Evolutionary conservation across 345 rosid genomes (phyloP), one percentile per base, ranked within the genome.

Genomic region (Eucalyptus marginata): DNA sequence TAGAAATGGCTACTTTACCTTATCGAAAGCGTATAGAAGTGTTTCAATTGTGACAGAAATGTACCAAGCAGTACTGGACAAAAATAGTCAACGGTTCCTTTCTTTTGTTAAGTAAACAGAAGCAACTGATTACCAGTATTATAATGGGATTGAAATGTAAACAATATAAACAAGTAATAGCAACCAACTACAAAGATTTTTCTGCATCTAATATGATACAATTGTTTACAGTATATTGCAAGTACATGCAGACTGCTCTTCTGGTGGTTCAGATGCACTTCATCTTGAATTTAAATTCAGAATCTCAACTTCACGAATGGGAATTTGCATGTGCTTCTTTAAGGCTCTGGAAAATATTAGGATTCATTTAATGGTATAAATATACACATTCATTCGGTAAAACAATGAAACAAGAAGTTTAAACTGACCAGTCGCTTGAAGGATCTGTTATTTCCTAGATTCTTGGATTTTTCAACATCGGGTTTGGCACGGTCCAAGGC

Each of bases 401-500:
- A 62, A 29, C 51, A 3, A 33, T 51, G 46, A 86, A 49, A 29
- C 79, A 31, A n/a, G 47, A 85, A 54, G 51, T 56, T 89, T 89
- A 86, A 80, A 54, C 95, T 58, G 92, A 95, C 97, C 94, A 95
- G 92, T 58, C 96, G 92, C 88, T 95, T 95, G 91, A 95, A 95
- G 88, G 97, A 96, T 90, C 92, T 93, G 92, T 87, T 94, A 88
- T 89, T 92, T 87, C 91, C 88, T 14, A 91, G 62, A 56, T 90
- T 91, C 89, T 87, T 90, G 50, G 94, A 90, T 90, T 89, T 93
- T 87, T 94, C 94, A 33, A 68, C 87, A 84, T 94, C 96, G 8
- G 95, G 94, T 94, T 94, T 96, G 59, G 98, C 97, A 87, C 94
- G 94, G 90, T 93, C 95, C 87, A 96, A 90, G 44, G 96, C 94